Evolutionary conservation across 306 rosid genomes (phyloP).

Genomic region (Hippophae gyantsensis): DNA sequence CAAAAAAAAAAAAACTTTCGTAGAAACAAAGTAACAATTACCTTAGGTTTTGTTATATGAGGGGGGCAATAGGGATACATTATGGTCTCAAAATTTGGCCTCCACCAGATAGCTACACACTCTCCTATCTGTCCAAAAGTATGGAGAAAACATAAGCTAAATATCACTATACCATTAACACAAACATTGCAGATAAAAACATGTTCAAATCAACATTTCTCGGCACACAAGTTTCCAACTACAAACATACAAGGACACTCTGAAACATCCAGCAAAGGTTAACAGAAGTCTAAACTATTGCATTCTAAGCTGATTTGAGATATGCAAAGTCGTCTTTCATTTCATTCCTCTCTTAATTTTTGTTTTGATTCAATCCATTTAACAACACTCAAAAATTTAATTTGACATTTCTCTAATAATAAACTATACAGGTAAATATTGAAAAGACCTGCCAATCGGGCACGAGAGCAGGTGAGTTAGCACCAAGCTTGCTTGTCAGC

Average conservation of each 20-base stretch:
- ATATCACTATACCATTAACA: no score
- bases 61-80: conserved; percentile 99
- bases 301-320: no score
- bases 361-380: no score
- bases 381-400: neutral
- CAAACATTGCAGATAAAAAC: no score
- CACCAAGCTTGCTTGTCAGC: conserved; percentile 96
- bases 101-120: conserved; percentile 99
- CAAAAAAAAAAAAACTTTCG: neutral
- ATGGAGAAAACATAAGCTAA: no score
- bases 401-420: neutral
- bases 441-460: conserved; percentile 87
- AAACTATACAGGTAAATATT: neutral
- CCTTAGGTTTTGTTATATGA: conserved; percentile 97
- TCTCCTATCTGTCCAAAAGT: conserved; percentile 68
- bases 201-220: no score
- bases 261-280: no score
- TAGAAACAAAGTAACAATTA: conserved; percentile 8
- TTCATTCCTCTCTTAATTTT: no score
- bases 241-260: no score
- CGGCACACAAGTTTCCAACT: no score
- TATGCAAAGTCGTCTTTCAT: no score
- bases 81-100: conserved; percentile 95
- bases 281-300: no score
- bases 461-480: conserved; percentile 66